A percentile compares a stretch with the other conserved stretches of the same genome.
phyloP scores from a whole-genome alignment of 768 basidiomycete species.

The Ramaria rubella region DNA sequence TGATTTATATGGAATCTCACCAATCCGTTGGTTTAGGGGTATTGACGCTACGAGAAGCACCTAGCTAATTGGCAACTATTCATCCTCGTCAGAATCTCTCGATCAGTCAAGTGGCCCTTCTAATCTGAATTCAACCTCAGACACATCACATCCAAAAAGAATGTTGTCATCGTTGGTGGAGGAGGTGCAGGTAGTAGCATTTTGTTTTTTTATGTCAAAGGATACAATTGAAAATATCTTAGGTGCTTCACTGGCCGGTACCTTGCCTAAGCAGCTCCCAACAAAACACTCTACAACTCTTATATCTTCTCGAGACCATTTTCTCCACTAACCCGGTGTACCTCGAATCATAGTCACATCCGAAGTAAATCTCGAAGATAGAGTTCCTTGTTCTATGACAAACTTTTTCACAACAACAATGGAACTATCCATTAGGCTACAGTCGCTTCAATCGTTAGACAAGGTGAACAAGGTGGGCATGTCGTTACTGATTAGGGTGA shows the following conservation, averaged over 20 bases:
- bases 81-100: too few relatives aligned
- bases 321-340: slow-evolving; percentile 42
- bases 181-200: slow-evolving; percentile 42
- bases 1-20: too few relatives aligned
- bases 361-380: slow-evolving; percentile 37
- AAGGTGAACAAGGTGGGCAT: slow-evolving; percentile 33
- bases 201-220: not conserved
- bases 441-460: slow-evolving; percentile 34
- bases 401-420: slow-evolving; percentile 40
- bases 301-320: slow-evolving; percentile 46
- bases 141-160: slow-evolving; percentile 19
- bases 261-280: too few relatives aligned
- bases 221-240: too few relatives aligned
- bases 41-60: too few relatives aligned
- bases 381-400: slow-evolving; percentile 46
- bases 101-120: too few relatives aligned
- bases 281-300: slow-evolving; percentile 49
- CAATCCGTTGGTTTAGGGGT: too few relatives aligned
- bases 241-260: slow-evolving; percentile 36
- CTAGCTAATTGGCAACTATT: too few relatives aligned
- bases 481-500: slow-evolving; percentile 49
- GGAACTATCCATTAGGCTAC: slow-evolving; percentile 32
- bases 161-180: slow-evolving; percentile 50
- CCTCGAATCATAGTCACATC: slow-evolving; percentile 48
- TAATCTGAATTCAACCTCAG: too few relatives aligned